Base-by-base conservation (phyloP, 257 asterid species). In the Solanum pennellii region DNA sequence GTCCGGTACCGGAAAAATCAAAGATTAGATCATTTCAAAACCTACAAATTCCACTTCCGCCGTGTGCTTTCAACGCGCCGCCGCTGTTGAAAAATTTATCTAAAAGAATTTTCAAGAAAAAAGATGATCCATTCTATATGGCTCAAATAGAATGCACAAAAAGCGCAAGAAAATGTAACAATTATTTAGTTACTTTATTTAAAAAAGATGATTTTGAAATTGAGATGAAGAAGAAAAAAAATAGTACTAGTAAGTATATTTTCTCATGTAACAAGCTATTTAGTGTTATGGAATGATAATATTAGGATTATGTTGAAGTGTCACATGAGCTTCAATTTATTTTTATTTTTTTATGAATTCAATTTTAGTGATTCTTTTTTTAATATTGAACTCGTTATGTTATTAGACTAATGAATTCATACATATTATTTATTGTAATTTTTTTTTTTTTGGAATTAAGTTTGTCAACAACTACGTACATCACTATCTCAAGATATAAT, bases 131-230 rank as follows among this genome's bases (percentile, higher is more conserved):
- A 10, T 96, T 96, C 77, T 87, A 93, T 33, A 91, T 91, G 13
- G 98, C 98, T 14, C 91, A 89, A 65, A 91, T 87, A 87, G 96
- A 96, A 92, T 94, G 95, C 72, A 96, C 99, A 2, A 94, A 93
- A 92, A 91, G 94, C 88, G 47, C 83, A 6, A 88, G 49, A 66
- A 92, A 91, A 52, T 91, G 90, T 42, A 52, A 69, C 14, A 92
- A 87, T 88, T 23, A 29, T 37, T 20, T 15, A 7, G 5, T 10
- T 65, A 73, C 86, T 71, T 84, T 69, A 73, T 18, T 73, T 56
- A 86, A 72, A 52, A 89, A 56, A 45, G 80, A 29, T 29, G 62
- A 88, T 29, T 88, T 66, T 20, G 88, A 77, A 86, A 69, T 87
- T 83, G 93, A 94, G 92, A 94, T 89, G 91, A 93, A 91, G 35